Evolutionary conservation across 441 rosid genomes (phyloP).

Genomic region (Raphanus hybrid): DNA sequence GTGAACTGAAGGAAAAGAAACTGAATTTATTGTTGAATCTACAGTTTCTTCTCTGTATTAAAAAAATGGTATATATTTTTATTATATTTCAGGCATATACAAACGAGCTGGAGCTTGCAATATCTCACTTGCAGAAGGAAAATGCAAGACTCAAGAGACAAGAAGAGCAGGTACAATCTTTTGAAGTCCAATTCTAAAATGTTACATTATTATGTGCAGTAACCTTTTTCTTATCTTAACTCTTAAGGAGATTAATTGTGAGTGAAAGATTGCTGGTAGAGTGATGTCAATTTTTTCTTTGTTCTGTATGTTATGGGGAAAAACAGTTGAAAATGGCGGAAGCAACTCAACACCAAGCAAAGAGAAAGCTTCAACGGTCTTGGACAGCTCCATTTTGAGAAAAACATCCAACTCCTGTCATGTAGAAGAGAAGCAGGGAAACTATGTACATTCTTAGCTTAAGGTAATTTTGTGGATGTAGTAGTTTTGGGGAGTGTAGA

Average conservation of each 20-base stretch:
- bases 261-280: constrained; percentile 17
- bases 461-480: constrained; percentile 24
- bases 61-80: background rate
- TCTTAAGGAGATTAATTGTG: background rate
- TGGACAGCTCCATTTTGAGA: constrained; percentile 77
- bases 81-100: constrained; percentile 64
- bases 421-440: constrained; percentile 11
- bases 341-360: constrained; percentile 51
- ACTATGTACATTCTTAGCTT: constrained; percentile 34
- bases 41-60: constrained; percentile 15
- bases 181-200: background rate
- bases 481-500: constrained; percentile 26
- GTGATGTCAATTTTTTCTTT: background rate
- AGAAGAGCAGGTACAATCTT: constrained; percentile 53
- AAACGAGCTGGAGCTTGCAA: constrained; percentile 61
- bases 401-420: constrained; percentile 18
- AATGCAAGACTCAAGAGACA: constrained; percentile 63
- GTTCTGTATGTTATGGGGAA: constrained; percentile 25
- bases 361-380: constrained; percentile 58
- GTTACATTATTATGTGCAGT: background rate
- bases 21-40: constrained; percentile 1
- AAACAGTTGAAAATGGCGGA: constrained; percentile 56
- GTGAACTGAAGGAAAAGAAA: background rate
- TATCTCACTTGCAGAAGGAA: constrained; percentile 51
- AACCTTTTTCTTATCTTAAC: background rate